Conservation (phyloP, 2,329 filamentous ascomycete genomes). For the Bimuria novae-zelandiae region DNA sequence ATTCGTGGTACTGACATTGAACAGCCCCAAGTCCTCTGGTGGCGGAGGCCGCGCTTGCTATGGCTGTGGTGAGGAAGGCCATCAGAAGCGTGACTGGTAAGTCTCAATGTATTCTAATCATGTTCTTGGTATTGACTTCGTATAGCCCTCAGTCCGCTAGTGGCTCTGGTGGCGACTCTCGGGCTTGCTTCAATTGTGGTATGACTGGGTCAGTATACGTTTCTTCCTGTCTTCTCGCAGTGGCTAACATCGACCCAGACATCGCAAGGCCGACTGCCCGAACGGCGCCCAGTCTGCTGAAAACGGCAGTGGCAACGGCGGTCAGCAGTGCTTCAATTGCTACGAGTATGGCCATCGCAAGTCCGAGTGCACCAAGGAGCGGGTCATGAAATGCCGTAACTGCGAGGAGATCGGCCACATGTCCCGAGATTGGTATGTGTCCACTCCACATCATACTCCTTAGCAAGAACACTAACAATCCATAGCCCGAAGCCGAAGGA, state of each 20-base stretch:
- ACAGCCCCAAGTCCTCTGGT: constrained; percentile 32
- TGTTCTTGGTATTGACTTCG: background rate
- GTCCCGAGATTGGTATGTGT: constrained; percentile 52
- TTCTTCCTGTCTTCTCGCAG: background rate
- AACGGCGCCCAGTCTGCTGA: constrained; percentile 22
- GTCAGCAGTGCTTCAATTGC: constrained; percentile 26
- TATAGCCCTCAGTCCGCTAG: constrained; percentile 15
- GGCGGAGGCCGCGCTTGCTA: constrained; percentile 26
- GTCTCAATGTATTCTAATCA: background rate
- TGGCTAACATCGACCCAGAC: constrained; percentile 7
- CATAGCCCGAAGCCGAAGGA: constrained; percentile 55
- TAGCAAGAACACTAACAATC: background rate
- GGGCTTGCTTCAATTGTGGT: constrained; percentile 40
- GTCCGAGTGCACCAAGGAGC: constrained; percentile 33
- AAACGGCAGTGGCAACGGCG: constrained; percentile 17
- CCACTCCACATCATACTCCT: too few relatives aligned
- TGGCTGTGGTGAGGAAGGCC: constrained; percentile 36
- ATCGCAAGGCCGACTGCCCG: constrained; percentile 31
- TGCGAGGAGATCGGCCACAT: constrained; percentile 67
- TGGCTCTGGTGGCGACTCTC: constrained; percentile 11
- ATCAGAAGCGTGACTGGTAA: constrained; percentile 31
- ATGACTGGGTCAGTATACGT: constrained; percentile 21
- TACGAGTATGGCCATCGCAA: constrained; percentile 13
- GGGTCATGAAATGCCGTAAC: constrained; percentile 58
- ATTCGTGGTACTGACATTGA: background rate